Evolutionary conservation across 176 grass and related monocot species (phyloP).

Genomic region (Cenchrus americanus): DNA sequence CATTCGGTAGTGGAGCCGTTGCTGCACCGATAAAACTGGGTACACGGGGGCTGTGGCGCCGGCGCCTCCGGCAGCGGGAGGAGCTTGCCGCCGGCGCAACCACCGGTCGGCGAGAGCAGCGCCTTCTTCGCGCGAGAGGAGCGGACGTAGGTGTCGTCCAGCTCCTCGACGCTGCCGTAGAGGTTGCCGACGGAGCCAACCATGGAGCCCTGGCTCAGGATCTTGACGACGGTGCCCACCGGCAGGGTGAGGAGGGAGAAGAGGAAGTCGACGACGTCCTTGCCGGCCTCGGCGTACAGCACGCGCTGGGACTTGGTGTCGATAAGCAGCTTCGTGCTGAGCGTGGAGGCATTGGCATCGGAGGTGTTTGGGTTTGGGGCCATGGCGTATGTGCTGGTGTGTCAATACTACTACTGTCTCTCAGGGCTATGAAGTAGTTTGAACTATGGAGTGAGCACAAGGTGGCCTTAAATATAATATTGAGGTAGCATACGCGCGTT

Average conservation of each 20-base stretch:
- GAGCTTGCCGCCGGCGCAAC: not conserved
- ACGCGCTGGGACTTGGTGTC: not conserved
- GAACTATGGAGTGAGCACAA: too few relatives aligned
- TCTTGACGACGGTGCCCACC: not conserved
- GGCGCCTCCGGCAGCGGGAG: not conserved
- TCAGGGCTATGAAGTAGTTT: too few relatives aligned
- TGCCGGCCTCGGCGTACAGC: conserved; percentile 24
- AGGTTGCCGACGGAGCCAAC: conserved; percentile 40
- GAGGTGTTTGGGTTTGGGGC: too few relatives aligned
- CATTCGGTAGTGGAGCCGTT: too few relatives aligned
- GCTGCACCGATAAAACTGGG: too few relatives aligned
- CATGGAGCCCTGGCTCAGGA: not conserved
- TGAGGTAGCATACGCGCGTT: too few relatives aligned
- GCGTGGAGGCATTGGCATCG: not conserved
- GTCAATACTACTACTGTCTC: too few relatives aligned
- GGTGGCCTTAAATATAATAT: too few relatives aligned
- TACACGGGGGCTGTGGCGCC: accelerated
- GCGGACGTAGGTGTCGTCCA: conserved; percentile 9
- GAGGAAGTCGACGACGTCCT: conserved; percentile 58
- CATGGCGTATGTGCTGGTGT: too few relatives aligned
- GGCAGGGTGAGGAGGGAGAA: conserved; percentile 42
- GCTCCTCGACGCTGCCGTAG: conserved; percentile 30
- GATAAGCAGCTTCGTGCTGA: conserved; percentile 43
- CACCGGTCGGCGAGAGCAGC: not conserved
- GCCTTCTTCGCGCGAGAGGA: not conserved